phyloP scores from a whole-genome alignment of 2,329 filamentous ascomycete species.

The Corniculantispora saksenae region DNA sequence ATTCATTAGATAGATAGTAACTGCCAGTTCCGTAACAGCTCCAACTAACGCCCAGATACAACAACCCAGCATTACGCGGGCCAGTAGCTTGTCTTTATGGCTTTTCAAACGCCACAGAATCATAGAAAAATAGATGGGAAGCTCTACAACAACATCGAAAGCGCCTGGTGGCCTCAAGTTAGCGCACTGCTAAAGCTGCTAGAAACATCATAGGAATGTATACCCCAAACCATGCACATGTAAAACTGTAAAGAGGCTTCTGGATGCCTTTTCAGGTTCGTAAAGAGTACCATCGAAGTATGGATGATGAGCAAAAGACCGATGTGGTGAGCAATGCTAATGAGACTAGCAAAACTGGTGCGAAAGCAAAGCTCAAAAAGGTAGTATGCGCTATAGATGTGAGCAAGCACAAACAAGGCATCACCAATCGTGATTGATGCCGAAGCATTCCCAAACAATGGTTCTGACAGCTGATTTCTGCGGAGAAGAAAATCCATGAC shows the following conservation, averaged over 20 bases:
- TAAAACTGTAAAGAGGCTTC: not conserved
- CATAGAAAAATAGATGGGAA: constrained; percentile 26
- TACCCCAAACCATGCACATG: not conserved
- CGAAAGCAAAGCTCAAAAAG: not conserved
- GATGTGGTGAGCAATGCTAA: not conserved
- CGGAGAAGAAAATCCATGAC: not conserved
- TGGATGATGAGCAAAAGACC: not conserved
- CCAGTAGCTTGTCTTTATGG: not conserved
- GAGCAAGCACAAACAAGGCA: not conserved
- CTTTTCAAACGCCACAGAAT: not conserved
- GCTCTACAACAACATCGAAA: not conserved
- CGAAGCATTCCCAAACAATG: not conserved
- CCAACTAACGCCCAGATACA: not conserved
- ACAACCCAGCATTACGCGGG: not conserved
- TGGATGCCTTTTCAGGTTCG: not conserved
- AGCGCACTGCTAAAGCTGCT: not conserved
- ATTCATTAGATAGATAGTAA: not conserved
- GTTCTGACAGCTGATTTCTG: not conserved
- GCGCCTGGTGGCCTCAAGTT: not conserved
- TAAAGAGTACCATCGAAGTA: not conserved
- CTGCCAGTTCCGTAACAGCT: not conserved
- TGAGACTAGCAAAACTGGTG: not conserved
- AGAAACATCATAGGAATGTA: not conserved
- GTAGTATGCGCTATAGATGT: not conserved
- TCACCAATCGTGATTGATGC: not conserved